Evolutionary conservation across 78 protist genomes (phyloP).

Genomic region (Cavenderia fasciculata): DNA sequence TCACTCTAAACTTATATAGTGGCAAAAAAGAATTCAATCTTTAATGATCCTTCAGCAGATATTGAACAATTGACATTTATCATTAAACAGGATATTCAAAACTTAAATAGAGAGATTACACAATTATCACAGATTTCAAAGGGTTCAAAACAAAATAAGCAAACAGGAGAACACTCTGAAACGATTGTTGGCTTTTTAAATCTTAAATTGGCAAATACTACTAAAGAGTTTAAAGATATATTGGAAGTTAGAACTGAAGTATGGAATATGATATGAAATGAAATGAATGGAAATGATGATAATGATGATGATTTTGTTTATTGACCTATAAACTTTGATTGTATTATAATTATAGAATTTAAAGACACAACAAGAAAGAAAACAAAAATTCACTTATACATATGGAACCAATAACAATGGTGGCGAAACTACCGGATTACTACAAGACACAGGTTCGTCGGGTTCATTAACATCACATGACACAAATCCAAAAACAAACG

Average conservation of each 20-base stretch:
- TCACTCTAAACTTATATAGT: too few relatives aligned
- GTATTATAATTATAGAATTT: slow-evolving; percentile 30
- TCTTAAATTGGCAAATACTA: slow-evolving; percentile 41
- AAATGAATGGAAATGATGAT: background rate
- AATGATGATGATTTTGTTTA: background rate
- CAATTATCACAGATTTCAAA: slow-evolving; percentile 18
- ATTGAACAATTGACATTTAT: slow-evolving; percentile 64
- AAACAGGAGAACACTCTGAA: slow-evolving; percentile 71
- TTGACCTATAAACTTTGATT: background rate
- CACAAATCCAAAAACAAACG: background rate
- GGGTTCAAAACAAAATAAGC: slow-evolving; percentile 59
- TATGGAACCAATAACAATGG: background rate
- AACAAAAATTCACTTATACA: slow-evolving; percentile 21
- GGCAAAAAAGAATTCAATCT: slow-evolving; percentile 64
- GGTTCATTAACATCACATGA: slow-evolving; percentile 3
- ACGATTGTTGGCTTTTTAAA: slow-evolving; percentile 71
- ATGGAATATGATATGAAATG: background rate
- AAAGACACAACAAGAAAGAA: slow-evolving; percentile 76
- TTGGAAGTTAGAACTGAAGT: slow-evolving; percentile 78
- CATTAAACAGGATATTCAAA: slow-evolving; percentile 75
- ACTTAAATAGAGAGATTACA: slow-evolving; percentile 34
- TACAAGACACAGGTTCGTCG: slow-evolving; percentile 10
- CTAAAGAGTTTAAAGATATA: slow-evolving; percentile 77
- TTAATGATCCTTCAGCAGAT: slow-evolving; percentile 66
- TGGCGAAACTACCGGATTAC: background rate